Percentiles rank a stretch among this genome's conserved stretches.
Evolutionary conservation across 2,329 filamentous ascomycete species (phyloP).

Genomic region (Paraconiothyrium sp.): DNA sequence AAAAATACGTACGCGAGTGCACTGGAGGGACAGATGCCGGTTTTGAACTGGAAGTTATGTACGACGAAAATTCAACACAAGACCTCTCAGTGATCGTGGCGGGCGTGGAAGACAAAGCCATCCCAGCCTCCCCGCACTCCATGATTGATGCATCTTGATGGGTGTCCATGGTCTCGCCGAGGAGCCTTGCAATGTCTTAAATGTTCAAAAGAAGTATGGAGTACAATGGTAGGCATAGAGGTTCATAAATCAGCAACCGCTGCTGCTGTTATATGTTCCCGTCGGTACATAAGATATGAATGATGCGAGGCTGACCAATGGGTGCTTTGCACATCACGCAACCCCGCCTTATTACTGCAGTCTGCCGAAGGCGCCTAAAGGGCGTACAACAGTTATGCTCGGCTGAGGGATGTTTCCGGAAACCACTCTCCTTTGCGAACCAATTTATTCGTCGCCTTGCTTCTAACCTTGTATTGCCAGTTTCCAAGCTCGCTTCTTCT

Average conservation of each 20-base stretch:
- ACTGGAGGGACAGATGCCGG: not conserved
- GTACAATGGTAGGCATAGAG: no score
- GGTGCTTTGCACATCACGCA: not conserved
- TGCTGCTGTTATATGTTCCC: not conserved
- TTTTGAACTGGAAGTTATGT: not conserved
- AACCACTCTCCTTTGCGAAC: not conserved
- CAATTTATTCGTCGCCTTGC: not conserved
- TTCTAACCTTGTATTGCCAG: slow-evolving; percentile 8
- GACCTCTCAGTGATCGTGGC: not conserved
- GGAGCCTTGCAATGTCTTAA: no score
- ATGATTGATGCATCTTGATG: not conserved
- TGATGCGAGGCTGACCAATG: not conserved
- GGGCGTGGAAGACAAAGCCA: not conserved
- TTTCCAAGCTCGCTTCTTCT: not conserved
- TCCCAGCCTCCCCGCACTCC: not conserved
- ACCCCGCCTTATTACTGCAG: not conserved
- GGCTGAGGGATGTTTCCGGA: not conserved
- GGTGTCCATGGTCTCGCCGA: not conserved
- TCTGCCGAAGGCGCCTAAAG: not conserved
- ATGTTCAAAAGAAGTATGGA: no score
- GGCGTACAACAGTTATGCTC: not conserved
- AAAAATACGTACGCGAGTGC: not conserved
- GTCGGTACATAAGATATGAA: not conserved
- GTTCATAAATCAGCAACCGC: not conserved
- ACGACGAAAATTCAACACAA: not conserved